These are phyloP conservation scores for Stachybotrys echinatus DNA, from an alignment of 2,329 filamentous ascomycete species.

Conservation along the genomic window DNA sequence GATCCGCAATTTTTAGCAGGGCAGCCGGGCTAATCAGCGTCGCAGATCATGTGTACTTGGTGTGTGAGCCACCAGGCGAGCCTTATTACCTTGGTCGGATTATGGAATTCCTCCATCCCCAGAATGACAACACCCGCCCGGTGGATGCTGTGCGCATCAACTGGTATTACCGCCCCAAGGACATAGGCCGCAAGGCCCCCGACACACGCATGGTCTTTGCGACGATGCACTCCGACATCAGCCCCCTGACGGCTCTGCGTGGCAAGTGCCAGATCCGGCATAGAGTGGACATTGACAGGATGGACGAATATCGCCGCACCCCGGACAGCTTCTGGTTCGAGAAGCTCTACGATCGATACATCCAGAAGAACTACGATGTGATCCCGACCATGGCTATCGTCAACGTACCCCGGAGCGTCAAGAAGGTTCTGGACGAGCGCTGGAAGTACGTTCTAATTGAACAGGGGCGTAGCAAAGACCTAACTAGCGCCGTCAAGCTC, in stretches of 20 bases:
- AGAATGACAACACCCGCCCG: conserved; percentile 66
- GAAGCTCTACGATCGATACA: conserved; percentile 96
- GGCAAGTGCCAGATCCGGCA: conserved; percentile 91
- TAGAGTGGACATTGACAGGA: conserved; percentile 74
- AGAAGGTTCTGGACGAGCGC: conserved; percentile 89
- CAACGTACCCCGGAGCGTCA: conserved; percentile 92
- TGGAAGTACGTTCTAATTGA: conserved; percentile 97
- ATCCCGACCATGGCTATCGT: conserved; percentile 89
- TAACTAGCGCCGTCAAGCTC: conserved; percentile 91
- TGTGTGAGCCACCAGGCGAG: conserved; percentile 95
- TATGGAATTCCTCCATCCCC: conserved; percentile 91
- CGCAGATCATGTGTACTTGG: conserved; percentile 79
- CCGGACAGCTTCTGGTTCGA: conserved; percentile 95
- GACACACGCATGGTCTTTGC: conserved; percentile 90
- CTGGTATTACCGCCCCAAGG: conserved; percentile 96
- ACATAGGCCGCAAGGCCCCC: conserved; percentile 86
- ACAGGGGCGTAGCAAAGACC: conserved; percentile 86
- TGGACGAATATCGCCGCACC: conserved; percentile 78
- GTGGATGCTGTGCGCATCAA: conserved; percentile 90
- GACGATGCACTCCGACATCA: conserved; percentile 98
- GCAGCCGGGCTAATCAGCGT: conserved; percentile 25
- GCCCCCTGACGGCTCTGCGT: conserved; percentile 83
- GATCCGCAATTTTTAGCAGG: conserved; percentile 7
- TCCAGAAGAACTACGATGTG: conserved; percentile 95
- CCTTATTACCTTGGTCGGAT: conserved; percentile 96